These are phyloP conservation scores for Ophiostoma montium DNA, from an alignment of 2,329 filamentous ascomycete species.

Conservation along the genomic window DNA sequence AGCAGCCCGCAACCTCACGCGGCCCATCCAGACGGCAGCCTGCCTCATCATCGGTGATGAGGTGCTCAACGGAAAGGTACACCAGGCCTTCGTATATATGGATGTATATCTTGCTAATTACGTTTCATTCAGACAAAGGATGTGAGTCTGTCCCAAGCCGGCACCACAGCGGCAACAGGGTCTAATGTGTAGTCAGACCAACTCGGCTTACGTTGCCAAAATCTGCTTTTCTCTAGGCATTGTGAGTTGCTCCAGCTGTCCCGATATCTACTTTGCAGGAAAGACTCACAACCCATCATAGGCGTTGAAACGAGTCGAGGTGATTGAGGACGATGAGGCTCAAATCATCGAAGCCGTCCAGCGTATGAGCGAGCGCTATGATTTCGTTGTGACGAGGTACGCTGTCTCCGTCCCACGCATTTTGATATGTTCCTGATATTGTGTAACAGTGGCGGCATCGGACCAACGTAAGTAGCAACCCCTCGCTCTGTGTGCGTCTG, in stretches of 20 bases:
- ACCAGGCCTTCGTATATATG: too few relatives aligned
- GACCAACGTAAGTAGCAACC: slow-evolving; percentile 58
- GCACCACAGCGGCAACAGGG: background rate
- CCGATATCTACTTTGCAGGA: too few relatives aligned
- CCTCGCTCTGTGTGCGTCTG: background rate
- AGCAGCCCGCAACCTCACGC: slow-evolving; percentile 10
- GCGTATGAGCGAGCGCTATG: slow-evolving; percentile 79
- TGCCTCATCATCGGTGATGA: slow-evolving; percentile 97
- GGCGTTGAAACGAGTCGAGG: slow-evolving; percentile 66
- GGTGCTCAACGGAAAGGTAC: slow-evolving; percentile 83
- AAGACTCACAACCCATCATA: background rate
- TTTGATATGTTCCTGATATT: background rate
- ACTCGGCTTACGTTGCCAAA: slow-evolving; percentile 49
- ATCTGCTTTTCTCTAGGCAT: slow-evolving; percentile 50
- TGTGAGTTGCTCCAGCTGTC: slow-evolving; percentile 23
- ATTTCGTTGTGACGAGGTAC: slow-evolving; percentile 79
- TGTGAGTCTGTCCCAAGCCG: slow-evolving; percentile 5
- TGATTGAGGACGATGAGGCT: slow-evolving; percentile 80
- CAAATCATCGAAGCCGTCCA: slow-evolving; percentile 81
- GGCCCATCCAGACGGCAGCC: slow-evolving; percentile 72
- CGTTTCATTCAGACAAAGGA: slow-evolving; percentile 10
- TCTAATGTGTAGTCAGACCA: slow-evolving; percentile 31
- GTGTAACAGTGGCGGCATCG: slow-evolving; percentile 62
- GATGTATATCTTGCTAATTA: too few relatives aligned
- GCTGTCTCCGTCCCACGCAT: background rate